phyloP scores from a whole-genome alignment of 352 stramenopile genomes.

The Pelagophyceae sp. region DNA sequence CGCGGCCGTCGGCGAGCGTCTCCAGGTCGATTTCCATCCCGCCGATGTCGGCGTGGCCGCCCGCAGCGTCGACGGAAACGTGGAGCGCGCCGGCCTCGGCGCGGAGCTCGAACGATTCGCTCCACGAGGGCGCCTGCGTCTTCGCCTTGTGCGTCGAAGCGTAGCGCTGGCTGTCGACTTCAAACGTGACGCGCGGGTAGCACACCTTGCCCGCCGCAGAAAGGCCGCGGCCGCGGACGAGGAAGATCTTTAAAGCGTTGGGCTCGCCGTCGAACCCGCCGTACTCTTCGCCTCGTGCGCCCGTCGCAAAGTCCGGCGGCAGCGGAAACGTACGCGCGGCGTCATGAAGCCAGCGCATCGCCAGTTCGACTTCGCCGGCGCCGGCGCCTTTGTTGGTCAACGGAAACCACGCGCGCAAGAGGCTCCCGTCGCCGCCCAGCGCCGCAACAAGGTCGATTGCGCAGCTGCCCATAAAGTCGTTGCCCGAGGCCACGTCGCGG shows the following conservation, averaged over 20 bases:
- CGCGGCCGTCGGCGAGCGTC: background rate
- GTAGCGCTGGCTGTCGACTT: no score
- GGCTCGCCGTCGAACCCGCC: background rate
- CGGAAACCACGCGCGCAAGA: background rate
- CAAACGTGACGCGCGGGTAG: background rate
- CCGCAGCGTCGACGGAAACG: background rate
- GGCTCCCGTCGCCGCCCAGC: background rate
- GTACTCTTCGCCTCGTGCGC: no score
- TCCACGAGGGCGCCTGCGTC: background rate
- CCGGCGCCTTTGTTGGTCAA: background rate
- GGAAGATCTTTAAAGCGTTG: background rate
- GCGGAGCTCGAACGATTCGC: background rate
- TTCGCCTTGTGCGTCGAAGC: background rate
- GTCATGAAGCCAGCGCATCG: background rate
- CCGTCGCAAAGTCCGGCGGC: no score
- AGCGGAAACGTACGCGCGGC: no score
- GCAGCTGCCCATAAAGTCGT: background rate
- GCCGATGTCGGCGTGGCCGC: background rate
- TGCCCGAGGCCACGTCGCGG: background rate
- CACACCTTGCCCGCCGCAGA: no score
- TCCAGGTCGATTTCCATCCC: background rate
- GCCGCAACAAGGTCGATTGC: background rate
- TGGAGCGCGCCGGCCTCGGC: background rate
- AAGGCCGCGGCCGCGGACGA: background rate
- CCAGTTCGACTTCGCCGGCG: background rate